Evolutionary conservation across 257 asterid species (phyloP).

Genomic region (Paraleonurus japonicus): DNA sequence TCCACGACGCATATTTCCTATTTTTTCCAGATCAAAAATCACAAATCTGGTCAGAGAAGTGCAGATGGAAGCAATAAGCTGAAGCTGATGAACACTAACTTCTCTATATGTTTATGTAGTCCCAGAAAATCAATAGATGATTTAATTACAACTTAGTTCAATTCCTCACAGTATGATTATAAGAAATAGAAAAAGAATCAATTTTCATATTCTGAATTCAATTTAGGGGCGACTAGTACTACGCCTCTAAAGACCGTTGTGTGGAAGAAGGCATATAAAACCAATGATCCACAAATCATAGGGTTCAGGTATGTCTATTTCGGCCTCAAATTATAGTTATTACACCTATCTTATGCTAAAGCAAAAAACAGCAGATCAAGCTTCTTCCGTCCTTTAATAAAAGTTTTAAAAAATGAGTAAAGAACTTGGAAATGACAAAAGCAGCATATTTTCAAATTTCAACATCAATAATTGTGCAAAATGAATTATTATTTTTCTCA

Average conservation of each 20-base stretch:
- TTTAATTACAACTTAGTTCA: not conserved
- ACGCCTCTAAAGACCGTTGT: not conserved
- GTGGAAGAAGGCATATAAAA: conserved; percentile 2
- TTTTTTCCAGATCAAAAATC: not conserved
- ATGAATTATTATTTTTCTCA: not conserved
- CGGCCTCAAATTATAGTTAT: not conserved
- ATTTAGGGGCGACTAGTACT: not conserved
- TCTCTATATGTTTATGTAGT: not conserved
- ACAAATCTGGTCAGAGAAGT: conserved; percentile 3
- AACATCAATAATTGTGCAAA: conserved; percentile 16
- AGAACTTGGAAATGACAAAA: conserved; percentile 11
- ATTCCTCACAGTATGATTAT: not conserved
- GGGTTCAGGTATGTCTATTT: not conserved
- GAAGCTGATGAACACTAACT: not conserved
- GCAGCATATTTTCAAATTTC: not conserved
- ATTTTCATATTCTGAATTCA: not conserved
- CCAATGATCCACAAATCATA: conserved; percentile 3
- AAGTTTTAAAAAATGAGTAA: not conserved
- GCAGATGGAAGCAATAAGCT: conserved; percentile 7
- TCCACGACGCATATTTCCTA: conserved; percentile 55
- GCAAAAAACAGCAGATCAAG: not conserved
- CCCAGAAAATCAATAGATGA: not conserved
- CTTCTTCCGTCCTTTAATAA: not conserved
- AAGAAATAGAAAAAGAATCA: not conserved
- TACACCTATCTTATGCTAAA: not conserved